phyloP scores from a whole-genome alignment of 768 basidiomycete genomes.

The Russula emetica region DNA sequence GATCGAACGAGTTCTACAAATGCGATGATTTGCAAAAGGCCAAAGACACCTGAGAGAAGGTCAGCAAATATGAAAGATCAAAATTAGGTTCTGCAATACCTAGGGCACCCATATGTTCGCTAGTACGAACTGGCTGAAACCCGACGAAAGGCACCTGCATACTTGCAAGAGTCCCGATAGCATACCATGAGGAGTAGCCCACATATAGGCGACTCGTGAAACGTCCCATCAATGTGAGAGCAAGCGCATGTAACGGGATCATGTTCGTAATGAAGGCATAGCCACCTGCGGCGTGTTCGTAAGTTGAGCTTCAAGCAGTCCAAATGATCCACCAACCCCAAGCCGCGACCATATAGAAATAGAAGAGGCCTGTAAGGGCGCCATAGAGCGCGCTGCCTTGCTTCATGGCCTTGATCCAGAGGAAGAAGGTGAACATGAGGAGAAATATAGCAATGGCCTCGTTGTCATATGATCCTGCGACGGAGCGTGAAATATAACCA shows the following conservation, averaged over 20 bases:
- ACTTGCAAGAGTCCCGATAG: conserved; percentile 91
- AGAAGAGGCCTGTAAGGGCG: conserved; percentile 88
- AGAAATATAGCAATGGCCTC: conserved; percentile 99
- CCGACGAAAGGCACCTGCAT: conserved; percentile 99
- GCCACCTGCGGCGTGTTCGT: conserved; percentile 52
- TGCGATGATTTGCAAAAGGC: conserved; percentile 91
- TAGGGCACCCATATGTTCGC: conserved; percentile 98
- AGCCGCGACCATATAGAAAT: conserved; percentile 99
- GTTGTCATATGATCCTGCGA: conserved; percentile 99
- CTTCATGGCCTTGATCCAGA: conserved; percentile 96
- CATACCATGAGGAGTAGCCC: conserved; percentile 96
- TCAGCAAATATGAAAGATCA: conserved; percentile 15
- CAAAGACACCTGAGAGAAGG: conserved; percentile 72
- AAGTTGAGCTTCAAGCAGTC: neutral
- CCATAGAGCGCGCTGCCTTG: conserved; percentile 90
- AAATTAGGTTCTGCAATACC: conserved; percentile 46
- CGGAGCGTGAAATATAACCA: conserved; percentile 97
- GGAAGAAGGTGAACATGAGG: conserved; percentile 98
- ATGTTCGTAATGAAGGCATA: conserved; percentile 99
- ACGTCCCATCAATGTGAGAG: conserved; percentile 93
- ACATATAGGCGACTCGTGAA: conserved; percentile 90
- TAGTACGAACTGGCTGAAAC: conserved; percentile 95
- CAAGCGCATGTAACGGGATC: conserved; percentile 95
- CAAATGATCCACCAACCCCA: conserved; percentile 63
- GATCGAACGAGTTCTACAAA: conserved; percentile 86